Percentiles rank a stretch among this genome's conserved stretches.
phyloP scores from a whole-genome alignment of 768 basidiomycete species.

The Mycena venus region DNA sequence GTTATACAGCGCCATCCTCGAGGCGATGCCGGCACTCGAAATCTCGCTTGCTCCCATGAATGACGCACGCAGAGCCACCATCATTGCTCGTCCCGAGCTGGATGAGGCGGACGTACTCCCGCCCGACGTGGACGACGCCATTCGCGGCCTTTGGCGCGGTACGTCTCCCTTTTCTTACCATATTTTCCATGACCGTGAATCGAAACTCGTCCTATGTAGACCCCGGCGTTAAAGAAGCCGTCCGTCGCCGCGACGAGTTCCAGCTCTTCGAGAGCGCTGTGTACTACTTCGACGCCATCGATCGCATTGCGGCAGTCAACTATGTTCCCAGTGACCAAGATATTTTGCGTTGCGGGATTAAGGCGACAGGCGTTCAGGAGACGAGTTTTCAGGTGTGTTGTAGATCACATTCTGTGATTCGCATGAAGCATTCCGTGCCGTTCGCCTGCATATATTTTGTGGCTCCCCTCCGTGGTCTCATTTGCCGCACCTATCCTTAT shows the following conservation, averaged over 20 bases:
- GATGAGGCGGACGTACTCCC: conserved; percentile 86
- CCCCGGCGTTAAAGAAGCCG: conserved; percentile 84
- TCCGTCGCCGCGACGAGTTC: conserved; percentile 89
- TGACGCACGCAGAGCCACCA: conserved; percentile 70
- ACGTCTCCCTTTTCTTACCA: conserved; percentile 8
- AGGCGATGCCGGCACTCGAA: conserved; percentile 89
- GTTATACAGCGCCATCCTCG: conserved; percentile 83
- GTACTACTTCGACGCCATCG: conserved; percentile 95
- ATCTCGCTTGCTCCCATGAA: conserved; percentile 79
- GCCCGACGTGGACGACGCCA: conserved; percentile 79
- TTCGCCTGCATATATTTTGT: conserved; percentile 1
- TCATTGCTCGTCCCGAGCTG: conserved; percentile 80
- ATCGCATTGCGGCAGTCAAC: conserved; percentile 79
- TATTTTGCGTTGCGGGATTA: conserved; percentile 92
- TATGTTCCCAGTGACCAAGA: conserved; percentile 96
- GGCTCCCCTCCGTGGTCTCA: background rate
- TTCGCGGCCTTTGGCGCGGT: conserved; percentile 79
- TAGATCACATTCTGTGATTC: too few species aligned
- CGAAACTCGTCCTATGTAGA: conserved; percentile 50
- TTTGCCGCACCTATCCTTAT: background rate
- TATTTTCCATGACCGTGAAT: background rate
- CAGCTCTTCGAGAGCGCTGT: conserved; percentile 95
- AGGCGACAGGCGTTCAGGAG: conserved; percentile 97
- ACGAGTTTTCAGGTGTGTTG: conserved; percentile 85
- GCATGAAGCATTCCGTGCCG: background rate